phyloP scores from a whole-genome alignment of 1,284 basidiomycete genomes.

The Takashimella koratensis region DNA sequence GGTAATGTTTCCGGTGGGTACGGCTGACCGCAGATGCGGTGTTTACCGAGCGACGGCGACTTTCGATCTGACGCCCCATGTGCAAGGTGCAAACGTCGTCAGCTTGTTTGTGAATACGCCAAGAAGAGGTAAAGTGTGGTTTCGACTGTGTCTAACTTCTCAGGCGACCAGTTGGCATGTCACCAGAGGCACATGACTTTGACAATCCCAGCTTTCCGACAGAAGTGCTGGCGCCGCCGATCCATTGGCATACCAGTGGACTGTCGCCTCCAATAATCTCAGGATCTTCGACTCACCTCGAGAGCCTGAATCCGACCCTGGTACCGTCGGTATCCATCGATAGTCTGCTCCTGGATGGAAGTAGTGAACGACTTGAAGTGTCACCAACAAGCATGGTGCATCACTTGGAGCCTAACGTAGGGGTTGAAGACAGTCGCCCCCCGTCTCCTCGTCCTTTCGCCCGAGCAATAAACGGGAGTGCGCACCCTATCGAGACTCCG shows the following conservation, averaged over 20 bases:
- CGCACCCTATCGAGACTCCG: not conserved
- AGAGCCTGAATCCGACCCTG: not conserved
- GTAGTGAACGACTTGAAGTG: not conserved
- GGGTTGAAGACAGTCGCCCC: not conserved
- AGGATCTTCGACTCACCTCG: not conserved
- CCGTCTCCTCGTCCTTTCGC: not conserved
- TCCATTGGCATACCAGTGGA: not conserved
- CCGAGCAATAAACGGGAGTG: not conserved
- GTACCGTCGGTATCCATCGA: not conserved
- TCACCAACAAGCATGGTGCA: no score
- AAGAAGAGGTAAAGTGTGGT: not conserved
- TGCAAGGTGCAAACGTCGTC: not conserved
- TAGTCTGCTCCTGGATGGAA: not conserved
- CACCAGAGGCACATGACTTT: not conserved
- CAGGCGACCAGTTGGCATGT: not conserved
- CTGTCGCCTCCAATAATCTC: not conserved
- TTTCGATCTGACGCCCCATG: not conserved
- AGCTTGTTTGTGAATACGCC: not conserved
- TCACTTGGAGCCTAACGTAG: not conserved
- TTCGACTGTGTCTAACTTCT: not conserved
- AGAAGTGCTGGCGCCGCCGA: not conserved
- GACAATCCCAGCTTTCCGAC: not conserved
- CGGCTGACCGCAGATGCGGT: not conserved
- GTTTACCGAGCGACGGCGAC: not conserved
- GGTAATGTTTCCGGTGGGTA: not conserved